These are phyloP conservation scores for Colletotrichum siamense DNA, from an alignment of 2,329 filamentous ascomycete species.

Conservation along the genomic window DNA sequence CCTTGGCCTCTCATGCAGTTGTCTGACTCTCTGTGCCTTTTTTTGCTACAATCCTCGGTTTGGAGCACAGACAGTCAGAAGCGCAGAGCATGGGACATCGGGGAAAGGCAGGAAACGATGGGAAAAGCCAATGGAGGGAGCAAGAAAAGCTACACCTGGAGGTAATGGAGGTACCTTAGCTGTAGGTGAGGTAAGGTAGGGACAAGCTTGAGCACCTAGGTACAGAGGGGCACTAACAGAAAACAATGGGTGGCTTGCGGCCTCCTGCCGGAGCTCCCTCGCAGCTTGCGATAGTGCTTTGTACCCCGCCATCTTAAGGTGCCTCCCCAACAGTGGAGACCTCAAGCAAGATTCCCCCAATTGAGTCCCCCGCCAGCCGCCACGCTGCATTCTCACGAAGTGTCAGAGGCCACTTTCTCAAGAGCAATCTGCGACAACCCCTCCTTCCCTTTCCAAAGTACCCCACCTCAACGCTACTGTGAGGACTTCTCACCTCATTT, in stretches of 20 bases:
- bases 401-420: slow-evolving; percentile 11
- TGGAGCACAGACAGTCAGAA: not conserved
- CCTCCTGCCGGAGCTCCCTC: not conserved
- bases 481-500: slow-evolving; percentile 13
- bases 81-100: not conserved
- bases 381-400: slow-evolving; percentile 12
- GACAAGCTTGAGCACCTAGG: not conserved
- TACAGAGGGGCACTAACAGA: slow-evolving; percentile 7
- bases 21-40: not conserved
- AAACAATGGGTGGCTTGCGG: not conserved
- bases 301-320: slow-evolving; percentile 7
- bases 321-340: slow-evolving; percentile 6
- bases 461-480: slow-evolving; percentile 8
- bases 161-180: not conserved
- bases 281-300: slow-evolving; percentile 4
- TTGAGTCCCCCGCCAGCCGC: slow-evolving; percentile 1
- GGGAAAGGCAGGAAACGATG: not conserved
- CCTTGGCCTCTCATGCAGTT: not conserved
- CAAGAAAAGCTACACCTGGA: not conserved
- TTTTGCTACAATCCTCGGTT: not conserved
- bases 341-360: slow-evolving; percentile 10
- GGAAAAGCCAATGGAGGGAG: not conserved
- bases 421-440: slow-evolving; percentile 20
- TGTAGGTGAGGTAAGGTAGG: not conserved
- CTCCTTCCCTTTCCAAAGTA: slow-evolving; percentile 12